Conservation (phyloP, 352 stramenopile species). For the Pythium insidiosum region DNA sequence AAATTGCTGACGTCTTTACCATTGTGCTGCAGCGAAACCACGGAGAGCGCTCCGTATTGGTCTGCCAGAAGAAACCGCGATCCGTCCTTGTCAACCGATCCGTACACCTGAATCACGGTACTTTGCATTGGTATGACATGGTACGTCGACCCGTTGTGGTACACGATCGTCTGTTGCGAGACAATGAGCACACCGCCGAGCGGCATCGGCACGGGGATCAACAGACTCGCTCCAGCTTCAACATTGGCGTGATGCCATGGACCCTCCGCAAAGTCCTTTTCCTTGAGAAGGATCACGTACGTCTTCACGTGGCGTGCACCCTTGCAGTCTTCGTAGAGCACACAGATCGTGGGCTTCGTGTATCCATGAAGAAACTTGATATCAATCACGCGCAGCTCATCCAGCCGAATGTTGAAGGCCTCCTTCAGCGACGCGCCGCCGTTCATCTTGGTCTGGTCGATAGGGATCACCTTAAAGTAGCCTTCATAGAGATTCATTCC, state of each 20-base stretch:
- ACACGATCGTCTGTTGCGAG: conserved; percentile 89
- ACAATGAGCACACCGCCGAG: conserved; percentile 87
- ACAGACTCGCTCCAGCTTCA: conserved; percentile 75
- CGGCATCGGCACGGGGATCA: conserved; percentile 84
- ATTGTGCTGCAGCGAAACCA: conserved; percentile 80
- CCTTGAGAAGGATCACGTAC: conserved; percentile 85
- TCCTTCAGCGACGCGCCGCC: conserved; percentile 44
- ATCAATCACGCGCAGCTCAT: conserved; percentile 90
- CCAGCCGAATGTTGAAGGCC: conserved; percentile 90
- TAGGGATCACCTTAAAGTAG: conserved; percentile 88
- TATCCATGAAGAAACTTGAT: conserved; percentile 91
- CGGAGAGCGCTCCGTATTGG: conserved; percentile 85
- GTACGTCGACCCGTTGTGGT: conserved; percentile 85
- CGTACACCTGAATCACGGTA: conserved; percentile 87
- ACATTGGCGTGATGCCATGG: conserved; percentile 88
- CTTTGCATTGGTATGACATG: conserved; percentile 89
- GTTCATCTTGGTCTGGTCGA: conserved; percentile 62
- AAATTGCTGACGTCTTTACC: conserved; percentile 70
- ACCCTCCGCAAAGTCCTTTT: conserved; percentile 86
- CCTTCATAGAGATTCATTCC: conserved; percentile 90
- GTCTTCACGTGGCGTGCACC: conserved; percentile 88
- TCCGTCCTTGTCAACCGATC: conserved; percentile 81
- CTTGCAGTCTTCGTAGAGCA: conserved; percentile 90
- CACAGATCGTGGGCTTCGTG: conserved; percentile 84
- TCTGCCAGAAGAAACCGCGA: conserved; percentile 86